A percentile compares a stretch with the other conserved stretches of the same genome.
Evolutionary conservation across 495 filamentous ascomycete genomes (phyloP).

Genomic region (Pseudevernia furfuracea): DNA sequence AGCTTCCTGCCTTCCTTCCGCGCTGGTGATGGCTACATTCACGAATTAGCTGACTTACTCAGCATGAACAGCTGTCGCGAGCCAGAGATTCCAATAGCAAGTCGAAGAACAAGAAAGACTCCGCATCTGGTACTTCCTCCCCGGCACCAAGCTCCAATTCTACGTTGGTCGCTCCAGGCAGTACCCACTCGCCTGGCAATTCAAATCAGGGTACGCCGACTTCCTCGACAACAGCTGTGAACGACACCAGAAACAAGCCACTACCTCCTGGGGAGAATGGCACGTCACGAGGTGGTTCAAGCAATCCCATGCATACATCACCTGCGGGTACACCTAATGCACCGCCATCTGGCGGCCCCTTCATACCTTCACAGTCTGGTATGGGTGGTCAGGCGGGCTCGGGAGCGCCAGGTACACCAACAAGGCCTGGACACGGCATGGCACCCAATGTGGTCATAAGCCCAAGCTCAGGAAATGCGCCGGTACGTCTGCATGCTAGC

Average conservation of each 20-base stretch:
- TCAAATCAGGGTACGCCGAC: constrained; percentile 65
- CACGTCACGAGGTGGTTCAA: constrained; percentile 38
- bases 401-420: constrained; percentile 61
- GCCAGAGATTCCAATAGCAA: constrained; percentile 87
- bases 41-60: constrained; percentile 31
- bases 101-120: constrained; percentile 85
- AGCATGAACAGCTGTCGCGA: constrained; percentile 88
- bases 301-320: constrained; percentile 30
- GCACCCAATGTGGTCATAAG: constrained; percentile 93
- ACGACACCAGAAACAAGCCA: constrained; percentile 76
- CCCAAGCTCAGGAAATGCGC: constrained; percentile 59
- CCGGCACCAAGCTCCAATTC: constrained; percentile 50
- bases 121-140: constrained; percentile 68
- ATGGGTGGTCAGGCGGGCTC: constrained; percentile 34
- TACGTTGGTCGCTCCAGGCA: constrained; percentile 41
- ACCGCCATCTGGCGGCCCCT: constrained; percentile 31
- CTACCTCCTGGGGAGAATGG: constrained; percentile 61
- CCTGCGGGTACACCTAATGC: constrained; percentile 38
- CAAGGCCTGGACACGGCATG: constrained; percentile 55
- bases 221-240: constrained; percentile 80
- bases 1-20: constrained; percentile 27
- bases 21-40: constrained; percentile 20
- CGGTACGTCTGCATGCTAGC: constrained; percentile 56
- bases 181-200: constrained; percentile 55
- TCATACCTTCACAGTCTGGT: constrained; percentile 30